Evolutionary conservation across 306 rosid genomes (phyloP).

Genomic region (Pyrus betulifolia): DNA sequence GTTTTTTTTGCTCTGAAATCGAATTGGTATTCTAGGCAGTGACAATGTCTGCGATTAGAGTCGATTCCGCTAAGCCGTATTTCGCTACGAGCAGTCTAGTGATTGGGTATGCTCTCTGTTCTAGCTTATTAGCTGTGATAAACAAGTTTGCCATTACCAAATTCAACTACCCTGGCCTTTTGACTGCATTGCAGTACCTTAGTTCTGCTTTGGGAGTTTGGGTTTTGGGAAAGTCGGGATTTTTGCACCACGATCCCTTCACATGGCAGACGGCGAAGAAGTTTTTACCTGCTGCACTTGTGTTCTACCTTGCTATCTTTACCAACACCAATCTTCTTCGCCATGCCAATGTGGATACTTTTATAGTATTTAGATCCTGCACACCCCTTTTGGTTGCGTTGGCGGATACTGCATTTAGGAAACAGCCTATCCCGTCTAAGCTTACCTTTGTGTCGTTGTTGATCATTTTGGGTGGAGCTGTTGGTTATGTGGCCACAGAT

Average conservation of each 20-base stretch:
- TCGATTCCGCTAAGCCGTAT: slow-evolving; percentile 46
- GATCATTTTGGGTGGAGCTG: slow-evolving; percentile 75
- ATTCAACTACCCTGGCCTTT: slow-evolving; percentile 88
- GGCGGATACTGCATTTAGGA: slow-evolving; percentile 70
- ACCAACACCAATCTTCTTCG: slow-evolving; percentile 96
- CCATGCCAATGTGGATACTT: slow-evolving; percentile 91
- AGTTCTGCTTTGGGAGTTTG: slow-evolving; percentile 79
- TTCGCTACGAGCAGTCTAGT: slow-evolving; percentile 70
- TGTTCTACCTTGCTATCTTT: slow-evolving; percentile 87
- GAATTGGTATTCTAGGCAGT: neutral
- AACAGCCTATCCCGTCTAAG: slow-evolving; percentile 70
- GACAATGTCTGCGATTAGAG: slow-evolving; percentile 46
- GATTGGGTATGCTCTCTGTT: slow-evolving; percentile 79
- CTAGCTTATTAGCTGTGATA: slow-evolving; percentile 86
- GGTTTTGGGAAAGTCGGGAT: slow-evolving; percentile 65
- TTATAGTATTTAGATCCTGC: slow-evolving; percentile 82
- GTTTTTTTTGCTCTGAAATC: slow-evolving; percentile 3
- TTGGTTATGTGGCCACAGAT: slow-evolving; percentile 88
- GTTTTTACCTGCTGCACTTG: slow-evolving; percentile 85
- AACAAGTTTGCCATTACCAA: slow-evolving; percentile 89
- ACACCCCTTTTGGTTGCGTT: slow-evolving; percentile 93
- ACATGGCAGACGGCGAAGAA: slow-evolving; percentile 61
- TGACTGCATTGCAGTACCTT: slow-evolving; percentile 82
- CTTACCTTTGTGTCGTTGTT: slow-evolving; percentile 67
- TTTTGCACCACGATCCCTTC: slow-evolving; percentile 78